These are phyloP conservation scores for Pythium utonaiense DNA, from an alignment of 352 stramenopile species.

Conservation along the genomic window DNA sequence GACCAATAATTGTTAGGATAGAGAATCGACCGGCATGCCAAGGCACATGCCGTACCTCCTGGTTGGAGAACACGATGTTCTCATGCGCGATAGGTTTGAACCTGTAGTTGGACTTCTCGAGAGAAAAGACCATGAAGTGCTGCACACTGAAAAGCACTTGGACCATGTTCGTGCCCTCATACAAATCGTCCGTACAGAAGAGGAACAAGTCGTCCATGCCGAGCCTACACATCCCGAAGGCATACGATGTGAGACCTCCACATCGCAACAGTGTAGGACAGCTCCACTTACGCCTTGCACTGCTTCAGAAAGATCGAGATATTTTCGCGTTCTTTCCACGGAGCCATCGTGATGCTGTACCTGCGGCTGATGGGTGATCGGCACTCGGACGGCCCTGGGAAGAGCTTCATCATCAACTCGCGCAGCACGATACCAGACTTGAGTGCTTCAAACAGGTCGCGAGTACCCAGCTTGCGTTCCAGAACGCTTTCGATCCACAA, in stretches of 20 bases:
- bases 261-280: not conserved
- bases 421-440: slow-evolving; percentile 76
- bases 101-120: slow-evolving; percentile 37
- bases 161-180: slow-evolving; percentile 84
- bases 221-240: slow-evolving; percentile 32
- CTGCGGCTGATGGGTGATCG: slow-evolving; percentile 72
- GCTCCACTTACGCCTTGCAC: slow-evolving; percentile 61
- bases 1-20: not conserved
- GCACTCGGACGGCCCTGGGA: slow-evolving; percentile 43
- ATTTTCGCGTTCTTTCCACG: slow-evolving; percentile 84
- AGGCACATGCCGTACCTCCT: slow-evolving; percentile 40
- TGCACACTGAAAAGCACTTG: slow-evolving; percentile 78
- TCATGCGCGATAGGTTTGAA: slow-evolving; percentile 46
- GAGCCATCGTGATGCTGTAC: slow-evolving; percentile 66
- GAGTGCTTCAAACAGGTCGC: slow-evolving; percentile 57
- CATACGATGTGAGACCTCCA: not conserved
- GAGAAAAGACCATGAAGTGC: slow-evolving; percentile 68
- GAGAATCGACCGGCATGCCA: not conserved
- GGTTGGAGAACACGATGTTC: slow-evolving; percentile 53
- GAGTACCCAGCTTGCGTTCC: slow-evolving; percentile 45
- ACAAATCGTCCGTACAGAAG: slow-evolving; percentile 83
- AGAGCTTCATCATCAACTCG: slow-evolving; percentile 63
- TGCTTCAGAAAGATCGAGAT: slow-evolving; percentile 81
- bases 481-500: slow-evolving; percentile 73
- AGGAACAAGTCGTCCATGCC: slow-evolving; percentile 80